Evolutionary conservation across 768 basidiomycete species (phyloP).

Genomic region (Trametes sanguinea): DNA sequence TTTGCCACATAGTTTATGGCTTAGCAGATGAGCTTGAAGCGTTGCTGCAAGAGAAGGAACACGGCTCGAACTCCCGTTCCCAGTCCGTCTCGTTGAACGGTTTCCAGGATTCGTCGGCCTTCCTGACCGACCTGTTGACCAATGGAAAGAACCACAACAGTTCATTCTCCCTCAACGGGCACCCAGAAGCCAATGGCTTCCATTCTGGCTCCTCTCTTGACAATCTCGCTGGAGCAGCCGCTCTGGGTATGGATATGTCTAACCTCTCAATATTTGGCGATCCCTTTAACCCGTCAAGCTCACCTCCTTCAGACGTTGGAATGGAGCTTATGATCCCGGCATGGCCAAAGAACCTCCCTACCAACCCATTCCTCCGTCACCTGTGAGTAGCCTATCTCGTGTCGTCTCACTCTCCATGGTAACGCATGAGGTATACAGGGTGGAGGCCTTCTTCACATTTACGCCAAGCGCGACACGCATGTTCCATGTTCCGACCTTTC

Average conservation of each 20-base stretch:
- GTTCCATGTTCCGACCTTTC: conserved; percentile 67
- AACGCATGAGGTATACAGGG: conserved; percentile 38
- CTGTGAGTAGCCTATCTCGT: conserved; percentile 45
- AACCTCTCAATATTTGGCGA: not conserved
- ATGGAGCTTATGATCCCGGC: conserved; percentile 31
- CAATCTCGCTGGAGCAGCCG: conserved; percentile 19
- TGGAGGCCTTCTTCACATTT: conserved; percentile 79
- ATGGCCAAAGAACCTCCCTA: conserved; percentile 67
- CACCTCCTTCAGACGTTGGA: not conserved
- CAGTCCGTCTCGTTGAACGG: not conserved
- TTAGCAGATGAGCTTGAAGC: conserved; percentile 68
- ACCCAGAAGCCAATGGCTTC: not conserved
- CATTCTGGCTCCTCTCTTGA: conserved; percentile 5
- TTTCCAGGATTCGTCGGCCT: not conserved
- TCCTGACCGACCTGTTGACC: not conserved
- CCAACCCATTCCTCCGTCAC: conserved; percentile 62
- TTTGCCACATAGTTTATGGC: not conserved
- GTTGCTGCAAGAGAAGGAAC: conserved; percentile 60
- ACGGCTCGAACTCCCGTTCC: conserved; percentile 3
- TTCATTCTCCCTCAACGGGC: not conserved
- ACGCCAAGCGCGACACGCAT: conserved; percentile 74
- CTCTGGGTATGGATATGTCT: not conserved
- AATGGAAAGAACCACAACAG: too few relatives aligned
- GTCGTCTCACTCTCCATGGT: not conserved
- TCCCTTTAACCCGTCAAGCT: not conserved